Percentiles rank a stretch among this genome's conserved stretches.
These are phyloP conservation scores for Gossypium schwendimanii DNA, from an alignment of 441 rosid genomes.

Conservation along the genomic window DNA sequence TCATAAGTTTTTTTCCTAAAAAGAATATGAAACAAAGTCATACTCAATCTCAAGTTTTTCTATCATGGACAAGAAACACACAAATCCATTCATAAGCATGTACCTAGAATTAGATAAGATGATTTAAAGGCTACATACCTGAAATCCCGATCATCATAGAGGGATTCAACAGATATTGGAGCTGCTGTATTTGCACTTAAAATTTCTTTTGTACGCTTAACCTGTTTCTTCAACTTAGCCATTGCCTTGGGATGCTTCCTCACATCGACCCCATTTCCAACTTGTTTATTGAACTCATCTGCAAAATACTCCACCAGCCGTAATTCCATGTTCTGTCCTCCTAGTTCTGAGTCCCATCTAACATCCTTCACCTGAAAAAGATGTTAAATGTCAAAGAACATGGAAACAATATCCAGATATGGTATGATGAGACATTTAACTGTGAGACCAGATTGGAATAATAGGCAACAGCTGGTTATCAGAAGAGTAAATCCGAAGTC, in stretches of 20 bases:
- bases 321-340: constrained; percentile 84
- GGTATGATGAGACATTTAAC: neutral
- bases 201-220: constrained; percentile 91
- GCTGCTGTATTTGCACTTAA: constrained; percentile 84
- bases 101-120: neutral
- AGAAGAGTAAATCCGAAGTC: neutral
- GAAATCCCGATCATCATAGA: constrained; percentile 80
- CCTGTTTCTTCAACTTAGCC: constrained; percentile 97
- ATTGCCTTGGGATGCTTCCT: constrained; percentile 83
- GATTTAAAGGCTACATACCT: constrained; percentile 38
- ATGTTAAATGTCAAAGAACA: constrained; percentile 10
- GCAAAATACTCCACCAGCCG: constrained; percentile 82
- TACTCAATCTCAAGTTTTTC: neutral
- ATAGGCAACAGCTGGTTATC: neutral
- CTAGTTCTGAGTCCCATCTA: constrained; percentile 88
- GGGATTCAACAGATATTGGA: constrained; percentile 87
- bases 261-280: constrained; percentile 80
- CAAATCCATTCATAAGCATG: neutral
- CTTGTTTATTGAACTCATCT: constrained; percentile 85
- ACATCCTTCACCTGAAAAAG: constrained; percentile 80
- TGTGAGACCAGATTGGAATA: neutral
- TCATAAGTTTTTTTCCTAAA: neutral
- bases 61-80: neutral
- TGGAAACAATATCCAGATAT: neutral
- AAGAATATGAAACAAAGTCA: neutral